Evolutionary conservation across 305 asterid genomes (phyloP).

Genomic region (Fraxinus ornus): DNA sequence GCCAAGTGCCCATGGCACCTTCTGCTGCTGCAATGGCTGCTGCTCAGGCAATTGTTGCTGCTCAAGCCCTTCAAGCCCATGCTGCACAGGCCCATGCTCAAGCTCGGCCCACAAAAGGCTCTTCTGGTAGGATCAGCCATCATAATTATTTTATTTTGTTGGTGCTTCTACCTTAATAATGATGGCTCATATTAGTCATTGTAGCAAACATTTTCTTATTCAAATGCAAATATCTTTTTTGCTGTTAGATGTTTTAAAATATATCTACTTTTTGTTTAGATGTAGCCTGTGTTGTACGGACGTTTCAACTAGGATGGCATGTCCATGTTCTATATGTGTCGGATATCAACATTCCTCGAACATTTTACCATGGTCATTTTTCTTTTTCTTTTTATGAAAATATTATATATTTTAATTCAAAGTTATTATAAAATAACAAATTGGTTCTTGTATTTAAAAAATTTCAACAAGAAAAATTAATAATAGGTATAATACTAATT

Average conservation of each 20-base stretch:
- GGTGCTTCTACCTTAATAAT: background rate
- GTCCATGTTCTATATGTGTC: background rate
- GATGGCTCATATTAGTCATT: background rate
- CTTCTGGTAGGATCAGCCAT: constrained; percentile 48
- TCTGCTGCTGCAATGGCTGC: constrained; percentile 99
- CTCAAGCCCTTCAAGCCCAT: constrained; percentile 97
- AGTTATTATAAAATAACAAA: background rate
- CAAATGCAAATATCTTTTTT: background rate
- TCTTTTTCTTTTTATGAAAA: background rate
- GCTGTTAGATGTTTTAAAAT: background rate
- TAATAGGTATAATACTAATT: background rate
- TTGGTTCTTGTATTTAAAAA: background rate
- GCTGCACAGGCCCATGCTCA: constrained; percentile 97
- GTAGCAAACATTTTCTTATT: constrained; percentile 9
- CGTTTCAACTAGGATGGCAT: background rate
- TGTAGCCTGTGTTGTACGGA: background rate
- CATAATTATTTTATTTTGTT: background rate
- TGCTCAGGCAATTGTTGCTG: constrained; percentile 99
- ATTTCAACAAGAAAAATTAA: background rate
- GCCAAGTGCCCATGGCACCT: constrained; percentile 97
- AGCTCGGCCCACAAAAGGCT: constrained; percentile 57
- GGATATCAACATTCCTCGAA: background rate
- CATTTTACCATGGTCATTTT: background rate
- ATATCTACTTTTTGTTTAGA: background rate
- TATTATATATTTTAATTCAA: background rate